A percentile compares a stretch with the other conserved stretches of the same genome.
phyloP scores from a whole-genome alignment of 2,329 filamentous ascomycete species.

The Verruconis gallopava region DNA sequence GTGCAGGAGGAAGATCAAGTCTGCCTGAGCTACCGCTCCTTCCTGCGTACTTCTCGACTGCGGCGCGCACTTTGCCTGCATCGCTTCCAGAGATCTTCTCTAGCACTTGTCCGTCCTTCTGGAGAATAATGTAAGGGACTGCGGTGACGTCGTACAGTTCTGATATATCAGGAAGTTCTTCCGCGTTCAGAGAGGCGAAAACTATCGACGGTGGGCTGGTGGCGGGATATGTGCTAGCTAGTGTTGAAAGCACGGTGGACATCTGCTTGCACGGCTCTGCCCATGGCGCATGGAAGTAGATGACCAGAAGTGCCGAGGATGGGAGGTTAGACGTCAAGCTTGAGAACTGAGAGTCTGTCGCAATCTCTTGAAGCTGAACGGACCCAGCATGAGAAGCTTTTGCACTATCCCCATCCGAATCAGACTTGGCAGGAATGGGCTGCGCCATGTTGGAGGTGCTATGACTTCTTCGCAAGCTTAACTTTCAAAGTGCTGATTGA shows the following conservation, averaged over 20 bases:
- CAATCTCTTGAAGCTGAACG: slow-evolving; percentile 59
- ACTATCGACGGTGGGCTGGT: slow-evolving; percentile 53
- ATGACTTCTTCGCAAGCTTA: too few relatives aligned
- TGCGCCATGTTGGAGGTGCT: too few relatives aligned
- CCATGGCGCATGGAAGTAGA: slow-evolving; percentile 96
- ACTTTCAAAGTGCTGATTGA: too few relatives aligned
- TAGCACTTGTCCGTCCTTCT: slow-evolving; percentile 60
- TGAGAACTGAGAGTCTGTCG: slow-evolving; percentile 60
- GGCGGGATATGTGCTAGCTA: slow-evolving; percentile 73
- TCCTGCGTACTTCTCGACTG: slow-evolving; percentile 71
- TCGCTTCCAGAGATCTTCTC: slow-evolving; percentile 86
- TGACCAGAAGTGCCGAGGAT: slow-evolving; percentile 58
- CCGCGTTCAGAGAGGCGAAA: slow-evolving; percentile 87
- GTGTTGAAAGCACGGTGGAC: slow-evolving; percentile 70
- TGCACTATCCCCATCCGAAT: too few relatives aligned
- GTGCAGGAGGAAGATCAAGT: slow-evolving; percentile 28
- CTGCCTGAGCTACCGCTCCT: slow-evolving; percentile 24
- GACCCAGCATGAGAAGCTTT: too few relatives aligned
- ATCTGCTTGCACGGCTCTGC: slow-evolving; percentile 93
- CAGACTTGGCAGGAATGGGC: too few relatives aligned
- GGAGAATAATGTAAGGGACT: slow-evolving; percentile 80
- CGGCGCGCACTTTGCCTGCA: slow-evolving; percentile 67
- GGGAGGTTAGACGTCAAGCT: slow-evolving; percentile 53
- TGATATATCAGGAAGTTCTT: slow-evolving; percentile 83
- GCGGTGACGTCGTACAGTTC: slow-evolving; percentile 90